These are phyloP conservation scores for Nitzschia putrida DNA, from an alignment of 108 stramenopile species.

Conservation along the genomic window DNA sequence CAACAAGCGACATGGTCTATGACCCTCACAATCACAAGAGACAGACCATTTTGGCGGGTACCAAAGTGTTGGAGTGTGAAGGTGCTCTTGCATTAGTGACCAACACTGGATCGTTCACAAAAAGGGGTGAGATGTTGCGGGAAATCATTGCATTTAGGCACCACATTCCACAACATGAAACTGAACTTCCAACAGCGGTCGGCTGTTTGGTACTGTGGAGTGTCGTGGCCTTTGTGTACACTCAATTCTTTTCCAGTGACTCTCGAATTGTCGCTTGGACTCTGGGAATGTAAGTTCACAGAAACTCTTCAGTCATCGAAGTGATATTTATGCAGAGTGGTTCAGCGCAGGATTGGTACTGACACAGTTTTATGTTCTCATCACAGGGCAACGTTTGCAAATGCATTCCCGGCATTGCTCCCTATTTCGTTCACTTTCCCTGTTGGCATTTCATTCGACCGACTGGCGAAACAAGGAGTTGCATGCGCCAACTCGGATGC, in stretches of 20 bases:
- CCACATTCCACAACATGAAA: slow-evolving; percentile 66
- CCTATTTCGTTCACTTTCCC: slow-evolving; percentile 69
- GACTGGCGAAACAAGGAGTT: slow-evolving; percentile 55
- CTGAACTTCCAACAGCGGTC: slow-evolving; percentile 38
- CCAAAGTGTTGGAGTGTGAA: slow-evolving; percentile 50
- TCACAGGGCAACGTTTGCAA: too few relatives aligned
- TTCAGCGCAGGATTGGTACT: too few relatives aligned
- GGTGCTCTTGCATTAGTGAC: slow-evolving; percentile 50
- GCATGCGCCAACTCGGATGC: slow-evolving; percentile 67
- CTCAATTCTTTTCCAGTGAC: too few relatives aligned
- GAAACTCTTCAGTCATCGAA: too few relatives aligned
- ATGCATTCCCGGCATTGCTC: slow-evolving; percentile 43
- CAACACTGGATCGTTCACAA: slow-evolving; percentile 60
- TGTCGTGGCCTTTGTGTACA: too few relatives aligned
- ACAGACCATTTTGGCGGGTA: slow-evolving; percentile 68
- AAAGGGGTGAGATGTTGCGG: slow-evolving; percentile 57
- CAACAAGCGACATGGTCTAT: slow-evolving; percentile 32
- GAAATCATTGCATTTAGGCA: slow-evolving; percentile 63
- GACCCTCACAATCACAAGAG: slow-evolving; percentile 36
- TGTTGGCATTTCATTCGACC: slow-evolving; percentile 60
- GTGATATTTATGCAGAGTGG: too few relatives aligned
- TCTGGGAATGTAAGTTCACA: too few relatives aligned
- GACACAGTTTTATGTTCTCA: too few relatives aligned
- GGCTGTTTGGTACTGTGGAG: too few relatives aligned
- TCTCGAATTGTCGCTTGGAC: too few relatives aligned